Base-by-base conservation (phyloP, 768 basidiomycete genomes). In the Gymnopilus junonius region DNA sequence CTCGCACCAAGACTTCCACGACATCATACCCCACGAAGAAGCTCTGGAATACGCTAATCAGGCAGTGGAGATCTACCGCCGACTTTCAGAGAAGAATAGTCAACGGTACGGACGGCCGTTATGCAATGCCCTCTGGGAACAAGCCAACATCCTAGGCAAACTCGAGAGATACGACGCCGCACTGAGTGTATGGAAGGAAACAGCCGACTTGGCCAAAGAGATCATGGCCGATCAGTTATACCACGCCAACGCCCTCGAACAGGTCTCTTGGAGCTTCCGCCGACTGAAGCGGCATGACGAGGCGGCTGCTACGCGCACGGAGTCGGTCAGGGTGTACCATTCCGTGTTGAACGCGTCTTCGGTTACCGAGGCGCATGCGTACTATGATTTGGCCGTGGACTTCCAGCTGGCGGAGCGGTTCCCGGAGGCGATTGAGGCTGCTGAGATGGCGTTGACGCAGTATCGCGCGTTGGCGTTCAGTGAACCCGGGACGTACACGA, bases 361-460 rank as follows among this genome's bases (percentile, higher is more conserved):
- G 3, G 48, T 43, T 2, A 48, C 55, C 17, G 59, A 63, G 39
- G 66, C 66, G 2, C 50, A 67, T 54, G 59, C 37, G 15, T 50
- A 67, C 29, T 67, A 56, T 14, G 55, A 63, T 20, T 51, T 67
- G 8, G 55, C 59, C 21, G 59, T 67, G 14, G 66, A 67, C 29
- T 45, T 64, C 45, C 62, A 59, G 25, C 55, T 67, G 0, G 66
- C 62, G 0, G 43, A 32, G 20, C 31, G 59, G 2, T 58, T 14
- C n/a, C 39, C 62, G 1, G 62, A 67, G 37, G 66, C 66, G 11
- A 48, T 64, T 5, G 37, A 55, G 17, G 40, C 62, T 14, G 40
- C 62, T 1, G 48, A 64, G 45, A 40, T 34, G 12, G 46, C 66
- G 12, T 12, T 67, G n/a, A 55, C 62, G 14, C 62, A 67, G 23